These are phyloP conservation scores for Straminergon stramineum DNA, from an alignment of 225 moss, liverwort and hornwort genomes.

Conservation along the genomic window DNA sequence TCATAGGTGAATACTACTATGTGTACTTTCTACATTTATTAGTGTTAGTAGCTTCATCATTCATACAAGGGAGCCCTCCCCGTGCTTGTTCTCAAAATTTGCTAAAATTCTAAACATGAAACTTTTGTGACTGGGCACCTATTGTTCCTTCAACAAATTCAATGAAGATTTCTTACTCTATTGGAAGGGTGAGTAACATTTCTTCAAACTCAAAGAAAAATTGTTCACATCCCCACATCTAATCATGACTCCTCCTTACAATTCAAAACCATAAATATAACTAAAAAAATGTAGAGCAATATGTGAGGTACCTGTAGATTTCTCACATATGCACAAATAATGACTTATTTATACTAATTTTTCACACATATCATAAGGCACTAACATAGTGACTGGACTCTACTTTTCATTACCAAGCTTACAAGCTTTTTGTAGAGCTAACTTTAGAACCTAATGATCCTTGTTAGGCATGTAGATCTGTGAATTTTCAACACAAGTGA, in stretches of 20 bases:
- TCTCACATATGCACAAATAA: neutral
- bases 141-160: fast-evolving
- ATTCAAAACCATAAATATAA: neutral
- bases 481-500: neutral
- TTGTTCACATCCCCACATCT: neutral
- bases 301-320: neutral
- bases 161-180: neutral
- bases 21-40: neutral
- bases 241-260: neutral
- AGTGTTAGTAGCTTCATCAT: neutral
- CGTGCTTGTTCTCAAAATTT: neutral
- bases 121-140: fast-evolving
- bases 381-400: neutral
- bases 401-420: no score
- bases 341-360: neutral
- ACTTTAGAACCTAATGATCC: no score
- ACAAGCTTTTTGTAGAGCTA: neutral
- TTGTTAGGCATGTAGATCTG: neutral
- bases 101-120: fast-evolving
- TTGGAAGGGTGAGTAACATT: neutral
- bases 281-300: neutral
- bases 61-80: fast-evolving
- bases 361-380: neutral
- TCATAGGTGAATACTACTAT: neutral
- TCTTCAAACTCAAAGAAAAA: fast-evolving